A percentile compares a stretch with the other conserved stretches of the same genome.
Evolutionary conservation across 2,329 filamentous ascomycete genomes (phyloP).

Genomic region (Botrytis byssoidea): DNA sequence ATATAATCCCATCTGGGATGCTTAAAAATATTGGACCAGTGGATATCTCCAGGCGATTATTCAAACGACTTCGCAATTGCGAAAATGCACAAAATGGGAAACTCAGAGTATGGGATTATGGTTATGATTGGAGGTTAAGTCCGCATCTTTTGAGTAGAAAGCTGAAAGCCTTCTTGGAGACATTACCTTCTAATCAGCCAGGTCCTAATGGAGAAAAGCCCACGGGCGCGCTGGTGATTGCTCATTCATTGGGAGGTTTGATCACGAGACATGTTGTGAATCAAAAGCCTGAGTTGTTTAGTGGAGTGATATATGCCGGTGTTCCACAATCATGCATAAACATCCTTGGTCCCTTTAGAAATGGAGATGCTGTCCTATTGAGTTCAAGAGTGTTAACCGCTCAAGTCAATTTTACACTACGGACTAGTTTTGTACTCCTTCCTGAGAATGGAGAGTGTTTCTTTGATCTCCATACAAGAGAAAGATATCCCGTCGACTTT

Average conservation of each 20-base stretch:
- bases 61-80: slow-evolving; percentile 72
- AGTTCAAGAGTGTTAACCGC: slow-evolving; percentile 88
- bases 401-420: slow-evolving; percentile 87
- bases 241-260: slow-evolving; percentile 83
- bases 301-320: slow-evolving; percentile 82
- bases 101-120: slow-evolving; percentile 82
- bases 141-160: slow-evolving; percentile 71
- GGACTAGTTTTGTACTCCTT: slow-evolving; percentile 80
- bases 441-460: slow-evolving; percentile 88
- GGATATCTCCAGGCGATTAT: slow-evolving; percentile 79
- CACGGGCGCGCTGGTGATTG: slow-evolving; percentile 75
- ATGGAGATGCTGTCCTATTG: slow-evolving; percentile 88
- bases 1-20: slow-evolving; percentile 84
- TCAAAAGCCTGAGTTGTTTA: slow-evolving; percentile 77
- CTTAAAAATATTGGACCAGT: slow-evolving; percentile 89
- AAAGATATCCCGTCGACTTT: slow-evolving; percentile 81
- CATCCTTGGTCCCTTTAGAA: slow-evolving; percentile 82
- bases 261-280: slow-evolving; percentile 90
- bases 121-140: slow-evolving; percentile 91
- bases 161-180: slow-evolving; percentile 71
- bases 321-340: slow-evolving; percentile 85
- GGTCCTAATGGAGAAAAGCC: slow-evolving; percentile 44
- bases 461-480: slow-evolving; percentile 70
- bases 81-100: slow-evolving; percentile 70
- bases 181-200: slow-evolving; percentile 70